Conservation (phyloP, 192 early-diverging fungal genomes). For the Chytriomyces confervae region DNA sequence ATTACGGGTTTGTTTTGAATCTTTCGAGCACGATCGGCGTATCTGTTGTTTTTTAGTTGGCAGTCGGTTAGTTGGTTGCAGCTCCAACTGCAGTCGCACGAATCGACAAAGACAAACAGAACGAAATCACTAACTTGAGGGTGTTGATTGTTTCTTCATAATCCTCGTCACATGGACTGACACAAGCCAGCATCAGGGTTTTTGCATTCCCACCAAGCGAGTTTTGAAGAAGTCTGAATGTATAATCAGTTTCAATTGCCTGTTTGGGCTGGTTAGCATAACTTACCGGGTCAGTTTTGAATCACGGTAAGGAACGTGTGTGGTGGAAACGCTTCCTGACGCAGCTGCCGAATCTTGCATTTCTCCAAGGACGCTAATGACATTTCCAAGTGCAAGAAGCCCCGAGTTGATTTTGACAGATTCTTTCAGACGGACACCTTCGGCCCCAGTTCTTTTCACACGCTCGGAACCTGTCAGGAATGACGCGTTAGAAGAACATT, state of each 20-base stretch:
- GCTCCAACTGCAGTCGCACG: not conserved
- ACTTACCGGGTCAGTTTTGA: constrained; percentile 81
- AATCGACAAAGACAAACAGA: not conserved
- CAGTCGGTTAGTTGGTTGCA: not conserved
- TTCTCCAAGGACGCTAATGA: constrained; percentile 91
- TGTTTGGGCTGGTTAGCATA: not conserved
- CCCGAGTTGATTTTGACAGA: constrained; percentile 88
- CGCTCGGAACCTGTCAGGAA: constrained; percentile 67
- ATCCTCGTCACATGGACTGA: constrained; percentile 76
- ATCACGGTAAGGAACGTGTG: constrained; percentile 92
- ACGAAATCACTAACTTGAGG: constrained; percentile 69
- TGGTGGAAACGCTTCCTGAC: not conserved
- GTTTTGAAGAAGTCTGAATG: constrained; percentile 54
- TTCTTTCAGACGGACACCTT: constrained; percentile 60
- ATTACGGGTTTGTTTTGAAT: constrained; percentile 60
- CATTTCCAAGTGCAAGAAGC: constrained; percentile 93
- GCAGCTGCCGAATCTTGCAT: constrained; percentile 19
- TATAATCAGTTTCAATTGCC: not conserved
- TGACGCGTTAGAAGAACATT: not conserved
- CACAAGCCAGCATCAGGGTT: constrained; percentile 63
- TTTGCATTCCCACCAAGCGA: constrained; percentile 85
- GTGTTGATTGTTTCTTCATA: constrained; percentile 92
- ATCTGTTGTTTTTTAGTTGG: constrained; percentile 17
- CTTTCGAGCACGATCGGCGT: constrained; percentile 57
- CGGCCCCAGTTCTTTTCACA: constrained; percentile 76